Conservation (phyloP, 192 early-diverging fungal genomes). For the Chytriomyces sp. region DNA sequence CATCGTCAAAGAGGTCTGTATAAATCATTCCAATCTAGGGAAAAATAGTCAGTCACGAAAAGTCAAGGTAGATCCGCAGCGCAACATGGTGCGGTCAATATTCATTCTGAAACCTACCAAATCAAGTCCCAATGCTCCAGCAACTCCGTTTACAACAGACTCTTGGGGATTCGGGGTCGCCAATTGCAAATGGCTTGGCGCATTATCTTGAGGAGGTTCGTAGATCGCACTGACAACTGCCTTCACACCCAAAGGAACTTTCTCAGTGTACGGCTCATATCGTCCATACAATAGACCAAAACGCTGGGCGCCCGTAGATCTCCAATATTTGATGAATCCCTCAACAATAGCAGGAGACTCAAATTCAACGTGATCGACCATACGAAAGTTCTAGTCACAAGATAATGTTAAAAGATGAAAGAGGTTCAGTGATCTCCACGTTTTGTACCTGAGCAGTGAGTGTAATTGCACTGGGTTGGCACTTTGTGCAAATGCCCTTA, state of each 20-base stretch:
- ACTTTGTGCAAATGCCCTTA: constrained; percentile 94
- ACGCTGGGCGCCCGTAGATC: constrained; percentile 82
- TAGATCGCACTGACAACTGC: constrained; percentile 94
- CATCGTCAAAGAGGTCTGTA: constrained; percentile 88
- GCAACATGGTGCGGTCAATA: too few species aligned
- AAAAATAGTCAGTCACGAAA: constrained; percentile 8
- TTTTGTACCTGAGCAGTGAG: constrained; percentile 72
- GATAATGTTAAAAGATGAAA: background rate
- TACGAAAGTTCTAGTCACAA: constrained; percentile 74
- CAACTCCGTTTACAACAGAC: constrained; percentile 43
- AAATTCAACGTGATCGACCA: constrained; percentile 98
- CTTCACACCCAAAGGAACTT: constrained; percentile 92
- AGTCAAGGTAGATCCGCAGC: too few species aligned
- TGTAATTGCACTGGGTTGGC: constrained; percentile 92
- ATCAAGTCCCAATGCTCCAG: constrained; percentile 47
- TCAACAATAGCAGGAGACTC: constrained; percentile 80
- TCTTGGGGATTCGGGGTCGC: constrained; percentile 45
- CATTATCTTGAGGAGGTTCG: constrained; percentile 86
- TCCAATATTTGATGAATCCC: constrained; percentile 85
- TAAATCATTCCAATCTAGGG: constrained; percentile 85
- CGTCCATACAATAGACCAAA: constrained; percentile 94
- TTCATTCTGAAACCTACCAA: constrained; percentile 29
- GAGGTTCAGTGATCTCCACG: background rate
- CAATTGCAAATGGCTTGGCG: constrained; percentile 73
- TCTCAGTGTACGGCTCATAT: constrained; percentile 84